Base-by-base conservation (phyloP, 1,139 yeast species). In the Kodamaea arcana region DNA sequence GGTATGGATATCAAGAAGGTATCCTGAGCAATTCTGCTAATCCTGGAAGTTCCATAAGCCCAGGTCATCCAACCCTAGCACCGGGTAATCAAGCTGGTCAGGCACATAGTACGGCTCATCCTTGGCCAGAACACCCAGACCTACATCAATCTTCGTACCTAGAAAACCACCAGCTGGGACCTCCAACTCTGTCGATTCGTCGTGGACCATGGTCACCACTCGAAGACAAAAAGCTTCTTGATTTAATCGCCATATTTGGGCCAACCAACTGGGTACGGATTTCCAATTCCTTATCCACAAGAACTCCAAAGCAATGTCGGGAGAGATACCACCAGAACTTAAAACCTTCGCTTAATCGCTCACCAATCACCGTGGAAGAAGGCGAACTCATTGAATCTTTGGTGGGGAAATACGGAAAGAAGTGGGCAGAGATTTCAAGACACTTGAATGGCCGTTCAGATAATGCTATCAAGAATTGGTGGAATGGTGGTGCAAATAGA, bases 381-480 rank as follows among this genome's bases (percentile, higher is more conserved):
- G 96, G 96, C 23, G 75, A 72, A 31, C 65, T 79, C 43, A 88
- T 88, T 43, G 95, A 87, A 59, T 78, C 78, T 44, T 69, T 88
- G 37, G 96, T 88, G 29, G 76, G 73, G 9, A 76, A 78, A 46
- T 77, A 84, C 53, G 97, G 97, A 34, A 86, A 87, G 58, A 77
- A 85, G 51, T 88, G 97, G 97, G 96, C 96, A 1, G 95, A 86
- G 54, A 88, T 88, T 33, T 87, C 95, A 17, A 74, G 95, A 34
- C 95, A 86, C 57, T 62, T 88, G 42, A 82, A 84, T 45, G 95
- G 95, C 2, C 67, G 96, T 36, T 76, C 86, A 13, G 97, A 88
- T 58, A 88, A 88, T 57, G 92, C 95, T 20, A 86, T 88, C 48
- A 88, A 88, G 55, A 87, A 87, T 60, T 88, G 96, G 96, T 88